phyloP scores from a whole-genome alignment of 2,329 filamentous ascomycete genomes.

The Fusarium sulawesiense region DNA sequence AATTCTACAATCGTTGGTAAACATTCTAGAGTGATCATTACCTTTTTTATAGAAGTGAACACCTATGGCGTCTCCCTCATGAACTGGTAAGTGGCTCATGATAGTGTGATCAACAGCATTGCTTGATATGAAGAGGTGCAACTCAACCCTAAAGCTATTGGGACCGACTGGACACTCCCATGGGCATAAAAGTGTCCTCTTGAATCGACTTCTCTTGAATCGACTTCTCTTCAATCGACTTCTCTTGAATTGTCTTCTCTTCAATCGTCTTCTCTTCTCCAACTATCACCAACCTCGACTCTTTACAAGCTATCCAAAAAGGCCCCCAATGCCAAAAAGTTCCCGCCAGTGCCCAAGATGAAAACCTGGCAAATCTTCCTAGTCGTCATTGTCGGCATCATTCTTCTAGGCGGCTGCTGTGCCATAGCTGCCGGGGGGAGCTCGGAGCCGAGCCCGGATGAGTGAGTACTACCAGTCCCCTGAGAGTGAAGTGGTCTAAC shows the following conservation, averaged over 20 bases:
- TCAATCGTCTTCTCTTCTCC: background rate
- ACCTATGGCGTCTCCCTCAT: accelerated
- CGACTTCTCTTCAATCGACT: too few species aligned
- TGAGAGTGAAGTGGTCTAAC: background rate
- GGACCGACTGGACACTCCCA: accelerated
- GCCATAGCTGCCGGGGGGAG: background rate
- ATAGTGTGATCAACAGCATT: background rate
- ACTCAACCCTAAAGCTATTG: background rate
- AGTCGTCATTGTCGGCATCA: background rate
- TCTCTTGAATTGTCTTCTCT: too few species aligned
- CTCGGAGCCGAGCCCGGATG: background rate
- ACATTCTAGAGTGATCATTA: background rate
- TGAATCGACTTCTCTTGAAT: background rate
- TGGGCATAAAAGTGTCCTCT: background rate
- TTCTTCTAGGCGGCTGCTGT: background rate
- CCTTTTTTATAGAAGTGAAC: background rate
- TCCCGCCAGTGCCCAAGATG: background rate
- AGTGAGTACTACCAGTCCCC: background rate
- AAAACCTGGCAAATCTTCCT: background rate
- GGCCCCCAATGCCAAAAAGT: background rate
- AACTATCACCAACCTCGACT: background rate
- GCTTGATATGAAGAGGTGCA: background rate
- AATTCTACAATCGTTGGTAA: background rate
- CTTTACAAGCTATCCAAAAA: background rate
- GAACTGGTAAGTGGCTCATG: background rate